Evolutionary conservation across 192 early-diverging fungal genomes (phyloP).

Genomic region (Phycomyces blakesleeanus): DNA sequence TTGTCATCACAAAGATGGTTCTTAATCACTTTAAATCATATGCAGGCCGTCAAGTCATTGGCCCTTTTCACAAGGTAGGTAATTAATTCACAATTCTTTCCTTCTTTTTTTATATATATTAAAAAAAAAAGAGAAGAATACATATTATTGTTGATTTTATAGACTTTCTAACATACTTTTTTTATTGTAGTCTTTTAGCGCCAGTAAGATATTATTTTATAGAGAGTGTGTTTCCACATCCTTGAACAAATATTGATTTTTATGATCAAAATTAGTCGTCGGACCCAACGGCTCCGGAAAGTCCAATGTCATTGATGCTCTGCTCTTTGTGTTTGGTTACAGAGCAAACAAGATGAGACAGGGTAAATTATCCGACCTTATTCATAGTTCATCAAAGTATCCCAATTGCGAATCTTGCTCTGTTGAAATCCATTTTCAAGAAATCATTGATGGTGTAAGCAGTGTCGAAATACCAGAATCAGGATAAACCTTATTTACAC

Average conservation of each 20-base stretch:
- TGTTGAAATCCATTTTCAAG: conserved; percentile 93
- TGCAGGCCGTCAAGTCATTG: conserved; percentile 84
- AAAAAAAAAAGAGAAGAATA: background rate
- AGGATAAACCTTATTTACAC: no score
- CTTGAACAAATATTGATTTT: background rate
- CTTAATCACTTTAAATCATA: conserved; percentile 97
- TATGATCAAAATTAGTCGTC: conserved; percentile 66
- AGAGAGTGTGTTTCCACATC: background rate
- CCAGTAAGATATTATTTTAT: conserved; percentile 27
- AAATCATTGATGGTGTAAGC: conserved; percentile 77
- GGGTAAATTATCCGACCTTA: conserved; percentile 90
- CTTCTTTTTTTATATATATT: no score
- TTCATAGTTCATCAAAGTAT: conserved; percentile 83
- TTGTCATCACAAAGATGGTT: conserved; percentile 69
- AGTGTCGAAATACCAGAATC: background rate
- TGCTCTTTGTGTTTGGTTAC: conserved; percentile 98
- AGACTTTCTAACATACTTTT: background rate
- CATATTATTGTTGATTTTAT: background rate
- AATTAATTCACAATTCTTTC: background rate
- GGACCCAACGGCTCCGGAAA: conserved; percentile 98
- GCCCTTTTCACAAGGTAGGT: conserved; percentile 92
- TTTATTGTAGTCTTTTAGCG: conserved; percentile 59
- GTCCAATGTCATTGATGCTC: conserved; percentile 96
- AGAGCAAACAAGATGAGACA: conserved; percentile 96
- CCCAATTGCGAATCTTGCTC: conserved; percentile 70